A percentile compares a stretch with the other conserved stretches of the same genome.
Conservation (phyloP, 179 eudicot genomes). For the Beta macrorhiza region DNA sequence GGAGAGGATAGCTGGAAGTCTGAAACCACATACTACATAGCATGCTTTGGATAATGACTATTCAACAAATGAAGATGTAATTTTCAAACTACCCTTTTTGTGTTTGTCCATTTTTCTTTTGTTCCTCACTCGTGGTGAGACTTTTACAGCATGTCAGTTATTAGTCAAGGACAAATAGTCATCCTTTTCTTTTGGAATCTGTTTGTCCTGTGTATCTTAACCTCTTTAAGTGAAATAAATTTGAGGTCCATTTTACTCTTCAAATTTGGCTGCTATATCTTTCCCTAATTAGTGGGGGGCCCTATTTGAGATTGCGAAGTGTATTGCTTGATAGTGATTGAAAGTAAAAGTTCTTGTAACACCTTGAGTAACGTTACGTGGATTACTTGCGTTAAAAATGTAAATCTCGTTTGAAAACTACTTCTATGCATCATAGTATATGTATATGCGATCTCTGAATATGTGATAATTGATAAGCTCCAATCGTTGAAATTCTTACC, state of each 20-base stretch:
- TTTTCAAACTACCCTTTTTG: not conserved
- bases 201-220: conserved; percentile 1
- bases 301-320: not conserved
- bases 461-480: too few species aligned
- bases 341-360: not conserved
- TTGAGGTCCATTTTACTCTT: conserved; percentile 7
- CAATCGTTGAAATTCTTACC: too few species aligned
- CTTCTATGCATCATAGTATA: not conserved
- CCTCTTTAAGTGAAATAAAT: not conserved
- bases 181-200: conserved; percentile 6
- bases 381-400: not conserved
- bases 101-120: not conserved
- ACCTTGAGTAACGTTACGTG: conserved; percentile 11
- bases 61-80: not conserved
- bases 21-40: conserved; percentile 10
- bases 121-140: conserved; percentile 11
- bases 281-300: not conserved
- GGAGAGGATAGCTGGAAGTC: not conserved
- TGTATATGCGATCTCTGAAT: not conserved
- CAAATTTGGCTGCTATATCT: conserved; percentile 18
- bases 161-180: too few species aligned
- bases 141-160: conserved; percentile 6
- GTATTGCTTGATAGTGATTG: not conserved
- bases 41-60: conserved; percentile 14
- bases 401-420: conserved; percentile 4